These are phyloP conservation scores for Komagataea norvegica DNA, from an alignment of 1,139 yeast species.

Conservation along the genomic window DNA sequence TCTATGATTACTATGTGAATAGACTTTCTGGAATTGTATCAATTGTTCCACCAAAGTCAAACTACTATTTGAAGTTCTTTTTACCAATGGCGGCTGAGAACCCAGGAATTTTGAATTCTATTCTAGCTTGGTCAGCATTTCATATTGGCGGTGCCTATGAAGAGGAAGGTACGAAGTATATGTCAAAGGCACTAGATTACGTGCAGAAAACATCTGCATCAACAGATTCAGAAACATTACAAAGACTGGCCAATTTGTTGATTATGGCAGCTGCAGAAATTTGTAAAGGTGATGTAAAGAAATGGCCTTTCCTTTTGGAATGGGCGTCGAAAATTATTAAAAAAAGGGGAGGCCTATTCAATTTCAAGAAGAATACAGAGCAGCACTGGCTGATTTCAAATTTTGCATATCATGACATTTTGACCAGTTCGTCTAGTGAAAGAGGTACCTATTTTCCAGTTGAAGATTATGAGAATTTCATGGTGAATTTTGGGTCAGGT, in stretches of 20 bases:
- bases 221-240: slow-evolving; percentile 28
- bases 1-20: slow-evolving; percentile 65
- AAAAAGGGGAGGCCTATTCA: slow-evolving; percentile 51
- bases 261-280: slow-evolving; percentile 70
- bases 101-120: slow-evolving; percentile 60
- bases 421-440: slow-evolving; percentile 53
- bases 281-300: slow-evolving; percentile 68
- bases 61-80: slow-evolving; percentile 68
- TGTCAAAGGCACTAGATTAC: slow-evolving; percentile 43
- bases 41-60: slow-evolving; percentile 61
- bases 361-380: slow-evolving; percentile 48
- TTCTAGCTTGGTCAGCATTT: slow-evolving; percentile 72
- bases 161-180: slow-evolving; percentile 40
- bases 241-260: slow-evolving; percentile 58
- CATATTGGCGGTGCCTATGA: slow-evolving; percentile 35
- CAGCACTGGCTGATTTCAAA: slow-evolving; percentile 75
- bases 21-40: slow-evolving; percentile 55
- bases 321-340: slow-evolving; percentile 58
- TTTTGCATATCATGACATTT: slow-evolving; percentile 76
- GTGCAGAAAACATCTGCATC: slow-evolving; percentile 33
- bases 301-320: slow-evolving; percentile 59
- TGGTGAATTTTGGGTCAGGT: slow-evolving; percentile 35
- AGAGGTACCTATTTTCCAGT: slow-evolving; percentile 55
- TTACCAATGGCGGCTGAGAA: slow-evolving; percentile 72
- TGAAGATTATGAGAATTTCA: slow-evolving; percentile 51